Evolutionary conservation across 768 basidiomycete genomes (phyloP), one percentile per base, ranked within the genome.

Genomic region (Fibroporia radiculosa): DNA sequence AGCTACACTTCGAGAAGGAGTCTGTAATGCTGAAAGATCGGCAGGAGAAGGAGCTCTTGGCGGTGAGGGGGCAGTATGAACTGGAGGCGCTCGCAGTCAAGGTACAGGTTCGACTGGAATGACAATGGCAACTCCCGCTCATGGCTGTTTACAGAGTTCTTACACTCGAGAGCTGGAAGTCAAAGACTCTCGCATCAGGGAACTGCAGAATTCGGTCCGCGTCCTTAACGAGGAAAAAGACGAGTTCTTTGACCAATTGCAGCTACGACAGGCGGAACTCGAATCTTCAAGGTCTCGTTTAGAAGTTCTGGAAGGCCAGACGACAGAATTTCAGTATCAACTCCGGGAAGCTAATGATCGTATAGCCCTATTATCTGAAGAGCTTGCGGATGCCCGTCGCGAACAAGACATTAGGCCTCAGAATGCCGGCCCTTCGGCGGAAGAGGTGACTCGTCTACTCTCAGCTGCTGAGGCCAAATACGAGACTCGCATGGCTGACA

Each of bases 201-300:
- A 77, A 7, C 73, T 98, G 25, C 87, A 93, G 56, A 66, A 67
- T 28, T 80, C 81, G 1, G 67, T 90, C n/a, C 73, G 75, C 50
- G 78, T 71, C 24, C 70, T 93, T 6, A 76, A 78, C 12, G 64
- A 69, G 22, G 88, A 92, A 58, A 93, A 93, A 56, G 82, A 80
- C 52, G 61, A 68, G 10, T 74, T 91, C 50, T 98, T 97, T 59
- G 88, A 93, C 52, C 79, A 85, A 48, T 70, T 92, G 3, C 92
- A 98, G 63, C 56, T 84, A 37, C 82, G 88, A 24, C 91, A 95
- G 61, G 93, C 88, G 13, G 93, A 97, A 57, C 63, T 86, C 10
- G 96, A 99, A 64, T 84, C 87, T 1, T 78, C 82, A 4, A 81
- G 83, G 50, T 78, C 77, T 4, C 81, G 86, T 51, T 69, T 83